A percentile compares a stretch with the other conserved stretches of the same genome.
Conservation (phyloP, 169 alveolate species). For the Eimeria mitis region DNA sequence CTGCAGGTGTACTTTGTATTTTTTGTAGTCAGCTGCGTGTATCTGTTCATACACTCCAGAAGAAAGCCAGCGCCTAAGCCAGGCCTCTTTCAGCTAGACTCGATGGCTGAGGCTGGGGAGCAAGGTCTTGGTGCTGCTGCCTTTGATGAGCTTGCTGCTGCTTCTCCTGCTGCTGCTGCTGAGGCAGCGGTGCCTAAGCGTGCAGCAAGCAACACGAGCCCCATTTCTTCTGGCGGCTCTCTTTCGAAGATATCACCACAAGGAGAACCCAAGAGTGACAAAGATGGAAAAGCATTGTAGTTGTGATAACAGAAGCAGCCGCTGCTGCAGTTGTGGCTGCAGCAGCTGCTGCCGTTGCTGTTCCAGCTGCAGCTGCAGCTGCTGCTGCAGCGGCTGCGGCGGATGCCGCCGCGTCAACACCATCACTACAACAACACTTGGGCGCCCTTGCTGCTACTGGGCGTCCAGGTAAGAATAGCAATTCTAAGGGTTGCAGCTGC, state of each 20-base stretch:
- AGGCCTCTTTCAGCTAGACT: slow-evolving; percentile 35
- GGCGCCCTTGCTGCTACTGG: background rate
- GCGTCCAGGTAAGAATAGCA: background rate
- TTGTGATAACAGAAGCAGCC: background rate
- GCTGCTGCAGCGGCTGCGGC: background rate
- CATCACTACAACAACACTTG: background rate
- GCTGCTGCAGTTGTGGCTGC: background rate
- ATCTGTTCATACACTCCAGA: slow-evolving; percentile 56
- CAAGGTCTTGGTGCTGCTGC: background rate
- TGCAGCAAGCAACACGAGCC: slow-evolving; percentile 54
- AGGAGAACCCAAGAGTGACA: background rate
- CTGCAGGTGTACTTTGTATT: slow-evolving; percentile 58
- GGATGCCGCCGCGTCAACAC: background rate
- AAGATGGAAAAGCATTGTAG: background rate
- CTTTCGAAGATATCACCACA: background rate
- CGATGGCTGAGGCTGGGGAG: slow-evolving; percentile 63
- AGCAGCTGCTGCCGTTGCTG: slow-evolving; percentile 4
- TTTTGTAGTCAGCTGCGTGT: slow-evolving; percentile 61
- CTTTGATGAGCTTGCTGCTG: slow-evolving; percentile 6
- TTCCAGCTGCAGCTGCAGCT: background rate
- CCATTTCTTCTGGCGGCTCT: slow-evolving; percentile 15
- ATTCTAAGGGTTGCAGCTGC: background rate
- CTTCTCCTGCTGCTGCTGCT: slow-evolving; percentile 53
- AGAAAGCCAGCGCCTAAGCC: slow-evolving; percentile 49
- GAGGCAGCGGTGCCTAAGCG: background rate